Evolutionary conservation across 768 basidiomycete genomes (phyloP).

Genomic region (Thelephora ganbajun): DNA sequence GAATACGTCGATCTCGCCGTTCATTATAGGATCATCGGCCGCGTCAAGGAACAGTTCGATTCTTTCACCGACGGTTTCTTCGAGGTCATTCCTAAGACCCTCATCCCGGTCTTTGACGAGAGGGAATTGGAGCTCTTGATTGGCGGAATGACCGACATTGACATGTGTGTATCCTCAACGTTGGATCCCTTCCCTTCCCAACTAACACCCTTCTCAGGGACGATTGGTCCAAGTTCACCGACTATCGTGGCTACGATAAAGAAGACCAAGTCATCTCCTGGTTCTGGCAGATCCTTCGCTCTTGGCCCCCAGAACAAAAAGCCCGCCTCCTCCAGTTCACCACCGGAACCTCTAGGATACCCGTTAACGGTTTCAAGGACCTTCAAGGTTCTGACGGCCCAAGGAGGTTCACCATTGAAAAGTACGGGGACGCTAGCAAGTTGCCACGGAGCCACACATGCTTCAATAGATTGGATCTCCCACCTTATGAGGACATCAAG

Average conservation of each 20-base stretch:
- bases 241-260: conserved; percentile 80
- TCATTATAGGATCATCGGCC: conserved; percentile 67
- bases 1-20: conserved; percentile 71
- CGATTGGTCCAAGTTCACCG: conserved; percentile 90
- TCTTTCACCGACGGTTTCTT: conserved; percentile 79
- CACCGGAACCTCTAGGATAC: conserved; percentile 71
- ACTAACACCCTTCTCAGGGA: conserved; percentile 30
- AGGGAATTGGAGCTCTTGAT: conserved; percentile 81
- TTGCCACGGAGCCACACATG: conserved; percentile 88
- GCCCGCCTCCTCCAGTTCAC: conserved; percentile 81
- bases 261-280: conserved; percentile 83
- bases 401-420: conserved; percentile 87
- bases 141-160: conserved; percentile 57
- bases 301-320: conserved; percentile 85
- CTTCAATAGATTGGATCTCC: conserved; percentile 82
- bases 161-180: conserved; percentile 19
- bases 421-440: conserved; percentile 79
- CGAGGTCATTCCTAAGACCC: conserved; percentile 72
- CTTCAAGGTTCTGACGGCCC: conserved; percentile 90
- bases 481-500: conserved; percentile 81
- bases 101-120: conserved; percentile 85
- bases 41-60: conserved; percentile 73
- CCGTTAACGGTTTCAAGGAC: conserved; percentile 92
- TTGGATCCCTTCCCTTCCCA: background rate
- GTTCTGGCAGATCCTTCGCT: conserved; percentile 90